Evolutionary conservation across 208 protist genomes (phyloP), one percentile per base, ranked within the genome.

Genomic region (Leishmania aethiopica): DNA sequence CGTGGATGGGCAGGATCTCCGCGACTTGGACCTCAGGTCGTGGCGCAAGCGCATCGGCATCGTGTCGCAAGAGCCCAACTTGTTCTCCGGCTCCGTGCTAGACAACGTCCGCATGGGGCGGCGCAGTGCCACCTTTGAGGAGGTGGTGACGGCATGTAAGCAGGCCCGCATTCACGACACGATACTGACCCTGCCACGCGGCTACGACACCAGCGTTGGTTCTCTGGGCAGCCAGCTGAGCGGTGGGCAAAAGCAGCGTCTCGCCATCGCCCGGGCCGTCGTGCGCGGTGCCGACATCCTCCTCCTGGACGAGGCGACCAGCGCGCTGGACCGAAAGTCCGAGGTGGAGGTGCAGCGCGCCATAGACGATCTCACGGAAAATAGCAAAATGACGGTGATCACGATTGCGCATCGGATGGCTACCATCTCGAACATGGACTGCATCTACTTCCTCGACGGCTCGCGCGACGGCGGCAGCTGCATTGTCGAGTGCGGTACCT

Each of bases 241-340:
- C 45, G 96, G 95, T 22, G 96, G 96, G 11, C 96, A 98, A 89
- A 97, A 95, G 84, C 96, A 98, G 88, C 92, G 95, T 37, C 87
- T 98, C 53, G 94, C 95, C 59, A 97, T 98, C 79, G 95, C 95
- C 0, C 91, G 96, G 35, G 93, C 91, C 42, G 74, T 98, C 10
- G 84, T 98, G 51, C 91, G 91, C 75, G 77, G 89, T 25, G 91
- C 96, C 13, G 82, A 88, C 53, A 86, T 98, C 62, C 84, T 98
- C 15, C 84, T 98, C 28, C 92, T 98, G 35, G 96, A 98, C 84
- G 96, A 98, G 88, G 95, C 94, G 53, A 98, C 96, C 45, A 94
- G 88, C 47, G 95, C 96, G 53, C 91, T 99, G 7, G 97, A 98
- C 79, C 84, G 90, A 42, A 91, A 95, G 85, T 97, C 88, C 57